A percentile compares a stretch with the other conserved stretches of the same genome.
Conservation (phyloP, 1,284 basidiomycete genomes). For the Rhizopogon parksii region DNA sequence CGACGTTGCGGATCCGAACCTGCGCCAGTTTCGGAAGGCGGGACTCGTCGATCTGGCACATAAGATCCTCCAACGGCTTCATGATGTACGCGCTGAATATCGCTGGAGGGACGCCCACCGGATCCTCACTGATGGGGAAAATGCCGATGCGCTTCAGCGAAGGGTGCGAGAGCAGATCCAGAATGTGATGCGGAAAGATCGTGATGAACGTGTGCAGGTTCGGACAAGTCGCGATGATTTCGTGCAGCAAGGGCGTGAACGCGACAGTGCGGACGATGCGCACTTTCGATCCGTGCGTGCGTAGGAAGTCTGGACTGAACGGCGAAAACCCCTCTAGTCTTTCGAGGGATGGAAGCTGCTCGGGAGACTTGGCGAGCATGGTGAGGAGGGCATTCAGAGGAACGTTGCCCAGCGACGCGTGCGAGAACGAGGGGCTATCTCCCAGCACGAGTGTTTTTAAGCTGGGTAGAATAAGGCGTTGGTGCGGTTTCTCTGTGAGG, state of each 20-base stretch:
- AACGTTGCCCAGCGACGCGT: constrained; percentile 26
- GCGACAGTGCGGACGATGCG: constrained; percentile 31
- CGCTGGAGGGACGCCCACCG: constrained; percentile 22
- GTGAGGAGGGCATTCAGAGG: constrained; percentile 35
- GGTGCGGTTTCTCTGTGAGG: constrained; percentile 11
- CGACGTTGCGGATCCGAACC: constrained; percentile 34
- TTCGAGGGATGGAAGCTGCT: constrained; percentile 32
- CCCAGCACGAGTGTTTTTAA: constrained; percentile 36
- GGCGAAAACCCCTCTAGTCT: constrained; percentile 37
- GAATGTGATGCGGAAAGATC: constrained; percentile 31
- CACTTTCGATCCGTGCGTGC: constrained; percentile 35
- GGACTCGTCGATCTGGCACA: constrained; percentile 32
- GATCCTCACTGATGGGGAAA: constrained; percentile 27
- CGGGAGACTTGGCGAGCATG: constrained; percentile 26
- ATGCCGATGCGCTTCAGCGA: constrained; percentile 27
- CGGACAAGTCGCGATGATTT: constrained; percentile 31
- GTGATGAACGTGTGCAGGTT: constrained; percentile 32
- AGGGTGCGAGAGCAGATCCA: constrained; percentile 24
- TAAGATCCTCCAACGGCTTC: constrained; percentile 34
- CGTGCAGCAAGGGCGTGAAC: constrained; percentile 26
- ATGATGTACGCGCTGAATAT: constrained; percentile 28
- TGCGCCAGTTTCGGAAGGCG: constrained; percentile 31
- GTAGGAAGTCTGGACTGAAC: constrained; percentile 33
- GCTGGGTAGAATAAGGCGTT: constrained; percentile 28
- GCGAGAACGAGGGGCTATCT: constrained; percentile 33